phyloP scores from a whole-genome alignment of 2,329 filamentous ascomycete species.

The Aspergillus felis region DNA sequence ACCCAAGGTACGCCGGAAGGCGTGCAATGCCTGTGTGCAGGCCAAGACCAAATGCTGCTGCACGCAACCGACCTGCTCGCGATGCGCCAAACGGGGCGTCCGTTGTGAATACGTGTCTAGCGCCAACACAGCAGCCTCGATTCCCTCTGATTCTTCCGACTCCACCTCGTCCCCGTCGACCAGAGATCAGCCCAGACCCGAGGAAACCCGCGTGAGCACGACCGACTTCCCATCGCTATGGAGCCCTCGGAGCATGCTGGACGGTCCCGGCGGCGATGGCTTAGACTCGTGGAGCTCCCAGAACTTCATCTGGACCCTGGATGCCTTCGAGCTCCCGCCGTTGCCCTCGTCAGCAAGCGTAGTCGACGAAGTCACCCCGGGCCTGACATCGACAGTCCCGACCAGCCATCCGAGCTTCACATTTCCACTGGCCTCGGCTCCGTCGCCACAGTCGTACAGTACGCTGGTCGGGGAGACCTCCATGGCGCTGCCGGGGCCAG shows the following conservation, averaged over 20 bases:
- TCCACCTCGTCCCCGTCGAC: not conserved
- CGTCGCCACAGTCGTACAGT: not conserved
- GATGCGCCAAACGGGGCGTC: constrained; percentile 12
- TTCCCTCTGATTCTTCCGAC: not conserved
- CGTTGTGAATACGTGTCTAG: constrained; percentile 5
- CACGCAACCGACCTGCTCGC: constrained; percentile 13
- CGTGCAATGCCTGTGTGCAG: constrained; percentile 18
- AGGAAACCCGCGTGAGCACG: not conserved
- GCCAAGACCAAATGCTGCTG: constrained; percentile 19
- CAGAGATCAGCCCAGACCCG: not conserved
- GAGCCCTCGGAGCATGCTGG: not conserved
- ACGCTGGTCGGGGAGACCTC: not conserved
- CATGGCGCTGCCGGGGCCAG: not conserved
- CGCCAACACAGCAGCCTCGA: not conserved
- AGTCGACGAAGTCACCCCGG: not conserved
- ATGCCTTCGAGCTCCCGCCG: not conserved
- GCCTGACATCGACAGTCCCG: not conserved
- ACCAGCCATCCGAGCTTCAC: not conserved
- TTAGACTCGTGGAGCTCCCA: constrained; percentile 1
- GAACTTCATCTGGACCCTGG: constrained; percentile 1
- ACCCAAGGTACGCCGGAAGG: constrained; percentile 12
- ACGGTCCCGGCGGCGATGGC: not conserved
- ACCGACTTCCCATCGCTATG: not conserved
- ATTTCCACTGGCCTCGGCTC: not conserved
- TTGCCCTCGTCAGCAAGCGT: not conserved